phyloP scores from a whole-genome alignment of 2,329 filamentous ascomycete genomes.

The Aspergillus bombycis region DNA sequence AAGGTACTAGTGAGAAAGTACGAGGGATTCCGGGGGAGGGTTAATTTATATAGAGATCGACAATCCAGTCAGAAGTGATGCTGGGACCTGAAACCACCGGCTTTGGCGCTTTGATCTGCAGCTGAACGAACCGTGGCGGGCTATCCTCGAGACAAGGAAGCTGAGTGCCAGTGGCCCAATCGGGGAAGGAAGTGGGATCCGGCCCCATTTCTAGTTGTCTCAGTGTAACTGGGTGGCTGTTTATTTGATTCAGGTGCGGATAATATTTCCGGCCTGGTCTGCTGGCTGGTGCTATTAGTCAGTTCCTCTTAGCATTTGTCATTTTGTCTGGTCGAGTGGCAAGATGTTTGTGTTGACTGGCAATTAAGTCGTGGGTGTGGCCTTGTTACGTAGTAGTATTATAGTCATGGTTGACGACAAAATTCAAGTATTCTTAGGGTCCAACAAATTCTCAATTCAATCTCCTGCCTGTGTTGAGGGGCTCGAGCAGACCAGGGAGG shows the following conservation, averaged over 20 bases:
- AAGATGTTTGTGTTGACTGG: neutral
- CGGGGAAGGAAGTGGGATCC: neutral
- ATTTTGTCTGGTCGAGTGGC: neutral
- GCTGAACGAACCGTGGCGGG: neutral
- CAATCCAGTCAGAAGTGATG: neutral
- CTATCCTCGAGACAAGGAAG: neutral
- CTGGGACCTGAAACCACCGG: neutral
- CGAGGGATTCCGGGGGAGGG: too few relatives aligned
- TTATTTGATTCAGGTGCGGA: neutral
- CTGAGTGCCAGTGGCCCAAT: neutral
- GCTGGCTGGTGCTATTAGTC: slow-evolving; percentile 3
- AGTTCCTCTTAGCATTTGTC: neutral
- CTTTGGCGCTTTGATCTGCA: neutral
- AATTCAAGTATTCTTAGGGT: neutral
- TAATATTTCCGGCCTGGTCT: neutral
- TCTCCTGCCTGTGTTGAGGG: neutral
- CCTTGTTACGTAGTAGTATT: slow-evolving; percentile 3
- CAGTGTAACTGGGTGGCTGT: neutral
- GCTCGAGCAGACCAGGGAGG: neutral
- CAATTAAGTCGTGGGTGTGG: neutral
- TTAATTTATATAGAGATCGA: neutral
- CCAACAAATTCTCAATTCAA: neutral
- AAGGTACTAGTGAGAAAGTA: neutral
- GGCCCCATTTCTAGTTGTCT: neutral
- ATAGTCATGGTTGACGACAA: neutral